Evolutionary conservation across 805 yeast species (phyloP), one percentile per base, ranked within the genome.

Genomic region (Kodamaea laetipori): DNA sequence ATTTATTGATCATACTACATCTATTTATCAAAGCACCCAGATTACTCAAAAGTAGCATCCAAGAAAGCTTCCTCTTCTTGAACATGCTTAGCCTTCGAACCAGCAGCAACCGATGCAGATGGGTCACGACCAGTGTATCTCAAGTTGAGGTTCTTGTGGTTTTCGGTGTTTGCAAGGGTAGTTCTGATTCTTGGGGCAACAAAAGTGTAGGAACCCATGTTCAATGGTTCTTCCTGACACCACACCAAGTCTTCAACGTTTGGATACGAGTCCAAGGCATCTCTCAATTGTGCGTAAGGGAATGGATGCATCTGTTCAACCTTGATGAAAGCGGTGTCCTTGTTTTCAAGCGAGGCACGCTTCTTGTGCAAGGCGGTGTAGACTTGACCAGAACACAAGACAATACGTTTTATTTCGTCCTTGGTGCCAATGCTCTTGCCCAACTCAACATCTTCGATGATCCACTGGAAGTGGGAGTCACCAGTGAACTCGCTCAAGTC

Each of bases 211-310:
- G 87, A 74, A 69, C 99, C 99, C 83, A 92, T 92, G 76, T 94
- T 94, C 72, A 94, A 77, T 58, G 98, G 98, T 78, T 94, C 99
- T 74, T 94, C 99, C 76, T 94, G 99, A 71, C 95, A 86, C 92
- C 90, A 94, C 37, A 90, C 95, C 54, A 94, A 73, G 66, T 94
- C 99, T 66, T 86, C 83, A 50, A 84, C 64, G 66, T 81, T 82
- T 60, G 95, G 89, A 76, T 85, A 94, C 37, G 81, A 65, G 70
- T 86, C 75, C 57, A 94, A 72, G 19, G 88, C 73, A 55, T 92
- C 97, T 63, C 88, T 84, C 58, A 94, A 71, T 74, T 88, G 97
- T 44, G 94, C 90, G 72, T 75, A 94, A 70, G 99, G 99, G 97
- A 94, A 94, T 69, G 99, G 99, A 64, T 94, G 97, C 60, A 90